Base-by-base conservation (phyloP, 305 asterid genomes). In the Fraxinus angustifolia region DNA sequence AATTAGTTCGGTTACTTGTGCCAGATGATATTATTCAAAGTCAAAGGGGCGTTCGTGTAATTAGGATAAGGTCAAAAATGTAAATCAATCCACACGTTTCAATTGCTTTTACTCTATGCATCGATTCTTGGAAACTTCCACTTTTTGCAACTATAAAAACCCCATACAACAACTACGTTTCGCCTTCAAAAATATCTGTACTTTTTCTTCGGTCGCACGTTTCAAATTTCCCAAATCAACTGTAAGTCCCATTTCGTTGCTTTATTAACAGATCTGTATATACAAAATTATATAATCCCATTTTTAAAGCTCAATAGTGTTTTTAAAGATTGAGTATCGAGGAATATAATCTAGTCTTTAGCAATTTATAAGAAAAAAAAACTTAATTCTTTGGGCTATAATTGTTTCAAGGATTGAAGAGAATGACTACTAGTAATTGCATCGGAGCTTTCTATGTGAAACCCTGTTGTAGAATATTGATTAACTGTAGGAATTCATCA, bases 391-490 rank as follows among this genome's bases (percentile, higher is more conserved):
- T 53, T 30, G 35, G 71, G 16, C 14, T 1, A 79, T 71, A 60
- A 38, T 36, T 71, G 77, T 81, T 81, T 7, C 60, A 65, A 38
- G 77, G 23, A 31, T 34, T 76, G 6, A 60, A 73, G 35, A 76
- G 81, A 83, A 91, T 93, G 96, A 88, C 77, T 81, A 76, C 87
- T 80, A 82, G 90, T 79, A 84, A 88, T 81, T 89, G 91, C 83
- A 78, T 92, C 84, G 96, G 92, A 35, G 72, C 90, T 78, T 90
- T 94, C 56, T 76, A 84, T 33, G 86, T 91, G 89, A 89, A 82
- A 75, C 98, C 98, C 67, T 81, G 91, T 86, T 83, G 89, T 81
- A 87, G 80, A 71, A 79, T 89, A 70, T 77, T 91, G 79, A 82
- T 84, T 79, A 86, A 84, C 58, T 86, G 88, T 58, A 88, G 85